Percentiles rank a stretch among this genome's conserved stretches.
These are phyloP conservation scores for Eimeria brunetti DNA, from an alignment of 169 alveolate genomes.

Conservation along the genomic window DNA sequence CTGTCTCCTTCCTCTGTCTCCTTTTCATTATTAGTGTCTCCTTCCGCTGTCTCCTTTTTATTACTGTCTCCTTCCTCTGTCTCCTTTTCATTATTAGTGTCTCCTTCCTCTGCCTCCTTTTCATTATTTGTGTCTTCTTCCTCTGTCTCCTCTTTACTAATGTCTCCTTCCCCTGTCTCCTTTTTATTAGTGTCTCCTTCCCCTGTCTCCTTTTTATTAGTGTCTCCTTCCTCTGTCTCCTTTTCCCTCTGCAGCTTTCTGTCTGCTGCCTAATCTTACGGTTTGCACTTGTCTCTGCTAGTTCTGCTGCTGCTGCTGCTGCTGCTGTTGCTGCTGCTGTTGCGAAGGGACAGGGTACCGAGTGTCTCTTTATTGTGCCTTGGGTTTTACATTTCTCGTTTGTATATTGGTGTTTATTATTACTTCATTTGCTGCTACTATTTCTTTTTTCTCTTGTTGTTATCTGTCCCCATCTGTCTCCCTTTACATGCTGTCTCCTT, in stretches of 20 bases:
- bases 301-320: neutral
- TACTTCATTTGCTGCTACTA: neutral
- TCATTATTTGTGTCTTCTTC: too few relatives aligned
- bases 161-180: neutral
- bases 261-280: neutral
- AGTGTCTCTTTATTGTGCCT: neutral
- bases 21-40: neutral
- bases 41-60: neutral
- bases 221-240: neutral
- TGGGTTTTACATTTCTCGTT: neutral
- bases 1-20: neutral
- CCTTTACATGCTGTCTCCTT: neutral
- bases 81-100: neutral
- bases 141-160: neutral
- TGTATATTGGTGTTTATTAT: neutral
- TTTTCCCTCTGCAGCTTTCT: neutral
- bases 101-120: neutral
- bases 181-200: neutral
- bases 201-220: neutral
- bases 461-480: neutral
- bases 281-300: neutral
- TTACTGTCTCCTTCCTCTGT: neutral
- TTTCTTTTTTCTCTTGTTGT: neutral
- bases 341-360: too few relatives aligned
- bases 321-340: neutral